phyloP scores from a whole-genome alignment of 768 basidiomycete species.

The Tremella fuciformis region DNA sequence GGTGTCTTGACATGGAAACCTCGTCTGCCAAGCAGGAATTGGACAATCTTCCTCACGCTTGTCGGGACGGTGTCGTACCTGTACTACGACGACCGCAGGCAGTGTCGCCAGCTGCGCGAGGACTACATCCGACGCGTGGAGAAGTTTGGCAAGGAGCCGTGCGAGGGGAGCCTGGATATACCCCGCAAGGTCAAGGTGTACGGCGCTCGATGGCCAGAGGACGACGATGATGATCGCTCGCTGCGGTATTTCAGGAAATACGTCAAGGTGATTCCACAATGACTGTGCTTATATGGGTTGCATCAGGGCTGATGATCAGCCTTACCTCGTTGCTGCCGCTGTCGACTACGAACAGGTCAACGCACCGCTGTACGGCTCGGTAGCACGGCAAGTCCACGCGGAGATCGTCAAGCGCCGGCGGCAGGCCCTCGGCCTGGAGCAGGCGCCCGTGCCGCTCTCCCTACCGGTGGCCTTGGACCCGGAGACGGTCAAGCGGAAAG shows the following conservation, averaged over 20 bases:
- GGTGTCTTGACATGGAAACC: conserved; percentile 83
- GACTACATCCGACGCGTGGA: conserved; percentile 77
- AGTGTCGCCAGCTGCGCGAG: conserved; percentile 73
- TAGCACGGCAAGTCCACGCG: conserved; percentile 71
- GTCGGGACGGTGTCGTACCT: conserved; percentile 67
- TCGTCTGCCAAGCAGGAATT: conserved; percentile 82
- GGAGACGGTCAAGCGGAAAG: conserved; percentile 61
- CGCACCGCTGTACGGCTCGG: conserved; percentile 79
- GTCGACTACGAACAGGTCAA: conserved; percentile 82
- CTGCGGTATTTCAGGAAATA: conserved; percentile 92
- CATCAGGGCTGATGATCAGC: conserved; percentile 60
- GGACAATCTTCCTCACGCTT: conserved; percentile 84
- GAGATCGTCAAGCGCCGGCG: conserved; percentile 66
- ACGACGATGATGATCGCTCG: conserved; percentile 82
- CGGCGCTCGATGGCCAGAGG: conserved; percentile 87
- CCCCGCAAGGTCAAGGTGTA: conserved; percentile 81
- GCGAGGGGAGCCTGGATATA: conserved; percentile 60
- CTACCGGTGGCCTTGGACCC: conserved; percentile 53
- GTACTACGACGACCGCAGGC: conserved; percentile 80
- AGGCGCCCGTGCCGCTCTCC: conserved; percentile 12
- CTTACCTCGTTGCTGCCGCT: conserved; percentile 87
- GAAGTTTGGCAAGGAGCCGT: conserved; percentile 66
- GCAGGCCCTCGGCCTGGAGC: conserved; percentile 62
- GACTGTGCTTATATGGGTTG: neutral
- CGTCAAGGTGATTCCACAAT: conserved; percentile 68